Base-by-base conservation (phyloP, 1,284 basidiomycete genomes). In the Ceratobasidium theobromae region DNA sequence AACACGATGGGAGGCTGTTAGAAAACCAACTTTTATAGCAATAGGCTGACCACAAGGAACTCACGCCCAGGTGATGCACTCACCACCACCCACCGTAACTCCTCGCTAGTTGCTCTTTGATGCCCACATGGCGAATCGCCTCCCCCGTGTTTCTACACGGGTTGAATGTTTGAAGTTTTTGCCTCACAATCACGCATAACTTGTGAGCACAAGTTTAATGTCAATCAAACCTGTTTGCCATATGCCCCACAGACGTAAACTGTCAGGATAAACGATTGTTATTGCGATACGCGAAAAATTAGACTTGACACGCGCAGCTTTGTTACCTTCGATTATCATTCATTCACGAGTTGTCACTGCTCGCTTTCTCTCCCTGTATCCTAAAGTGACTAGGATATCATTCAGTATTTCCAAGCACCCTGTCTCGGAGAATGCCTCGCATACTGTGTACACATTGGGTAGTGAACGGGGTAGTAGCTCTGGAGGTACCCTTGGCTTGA, bases 141-240 rank as follows among this genome's bases (percentile, higher is more conserved):
- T 38, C 45, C 46, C n/a, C 57, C 57, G 45, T 49, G 32, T 21
- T 23, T 45, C 27, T 2, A 6, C 45, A 46, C 32, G 45, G 28
- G 21, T 16, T 27, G 4, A 9, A n/a, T 16, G 57, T 48, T 11
- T 32, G 30, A 25, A 9, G 32, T 30, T 45, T 32, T 18, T 60
- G 57, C 57, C 30, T 60, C 57, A 45, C 57, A 60, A 60, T 28
- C 57, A 60, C 57, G 57, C 57, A 18, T 46, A 38, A 35, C 23
- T 25, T 32, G 9, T 49, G 32, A 49, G 11, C 43, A 40, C 30
- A 45, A 27, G 38, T 40, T 27, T 27, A 33, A 27, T 28, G 14
- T 25, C 14, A 28, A 58, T 14, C 23, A 18, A 11, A 9, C 14
- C 33, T 6, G n/a, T 60, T 35, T 49, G 11, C 33, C 33, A 21